A percentile compares a stretch with the other conserved stretches of the same genome.
phyloP scores from a whole-genome alignment of 2,329 filamentous ascomycete species.

The Epichloe coenophiala region DNA sequence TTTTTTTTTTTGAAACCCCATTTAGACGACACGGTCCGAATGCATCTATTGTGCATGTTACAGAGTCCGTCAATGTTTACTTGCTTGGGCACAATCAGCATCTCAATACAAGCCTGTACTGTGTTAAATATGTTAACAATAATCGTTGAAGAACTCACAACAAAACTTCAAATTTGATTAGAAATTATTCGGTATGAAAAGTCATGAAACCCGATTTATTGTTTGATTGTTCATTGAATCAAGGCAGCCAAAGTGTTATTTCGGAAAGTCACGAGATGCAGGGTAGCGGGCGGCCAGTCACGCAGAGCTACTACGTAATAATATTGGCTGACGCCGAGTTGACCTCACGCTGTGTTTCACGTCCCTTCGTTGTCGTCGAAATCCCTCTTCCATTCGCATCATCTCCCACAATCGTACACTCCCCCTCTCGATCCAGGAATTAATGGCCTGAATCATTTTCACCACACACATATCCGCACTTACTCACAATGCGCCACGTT shows the following conservation, averaged over 20 bases:
- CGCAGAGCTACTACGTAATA: background rate
- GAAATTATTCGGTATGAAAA: no score
- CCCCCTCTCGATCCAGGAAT: background rate
- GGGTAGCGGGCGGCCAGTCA: background rate
- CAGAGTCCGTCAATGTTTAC: no score
- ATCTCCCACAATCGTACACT: background rate
- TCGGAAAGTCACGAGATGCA: background rate
- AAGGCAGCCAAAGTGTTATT: background rate
- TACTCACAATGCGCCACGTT: conserved; percentile 6
- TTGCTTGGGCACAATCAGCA: no score
- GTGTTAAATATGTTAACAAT: no score
- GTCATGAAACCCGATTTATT: no score
- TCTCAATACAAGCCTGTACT: no score
- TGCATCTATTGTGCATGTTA: no score
- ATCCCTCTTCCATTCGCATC: background rate
- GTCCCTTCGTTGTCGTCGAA: background rate
- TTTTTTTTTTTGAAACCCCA: no score
- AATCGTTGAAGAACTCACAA: no score
- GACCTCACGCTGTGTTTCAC: background rate
- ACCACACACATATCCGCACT: background rate
- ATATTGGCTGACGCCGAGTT: background rate
- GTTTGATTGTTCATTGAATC: no score
- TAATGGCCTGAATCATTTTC: background rate
- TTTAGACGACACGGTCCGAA: no score
- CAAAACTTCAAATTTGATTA: no score